Conservation (phyloP, 2,329 filamentous ascomycete genomes). For the Penicillium aurantiogriseum region DNA sequence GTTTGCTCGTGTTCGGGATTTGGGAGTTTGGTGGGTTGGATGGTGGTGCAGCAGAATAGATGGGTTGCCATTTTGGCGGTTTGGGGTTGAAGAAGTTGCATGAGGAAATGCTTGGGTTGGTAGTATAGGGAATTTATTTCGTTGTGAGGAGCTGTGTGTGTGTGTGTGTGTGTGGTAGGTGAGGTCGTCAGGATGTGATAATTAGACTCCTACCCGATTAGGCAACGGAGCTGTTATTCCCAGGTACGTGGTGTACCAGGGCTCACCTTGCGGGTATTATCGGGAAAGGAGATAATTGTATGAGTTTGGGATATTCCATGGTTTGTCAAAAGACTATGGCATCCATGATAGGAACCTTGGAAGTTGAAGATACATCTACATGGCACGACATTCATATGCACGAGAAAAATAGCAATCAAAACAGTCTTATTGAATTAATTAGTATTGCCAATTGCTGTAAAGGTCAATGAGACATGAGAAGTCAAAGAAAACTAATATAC, state of each 20-base stretch:
- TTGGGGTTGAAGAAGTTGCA: background rate
- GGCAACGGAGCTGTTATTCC: background rate
- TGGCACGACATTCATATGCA: no score
- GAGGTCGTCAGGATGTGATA: slow-evolving; percentile 2
- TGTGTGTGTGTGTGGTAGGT: background rate
- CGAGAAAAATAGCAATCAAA: background rate
- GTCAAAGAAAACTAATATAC: slow-evolving; percentile 16
- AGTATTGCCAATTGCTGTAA: background rate
- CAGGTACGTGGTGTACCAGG: background rate
- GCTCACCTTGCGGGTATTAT: background rate
- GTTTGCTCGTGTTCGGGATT: background rate
- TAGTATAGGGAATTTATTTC: background rate
- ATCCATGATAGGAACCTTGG: no score
- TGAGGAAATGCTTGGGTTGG: background rate
- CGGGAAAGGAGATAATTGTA: background rate
- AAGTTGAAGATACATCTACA: no score
- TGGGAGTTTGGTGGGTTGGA: background rate
- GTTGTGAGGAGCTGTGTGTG: no score
- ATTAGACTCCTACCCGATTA: background rate
- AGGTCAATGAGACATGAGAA: background rate
- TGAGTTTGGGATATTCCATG: background rate
- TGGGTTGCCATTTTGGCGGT: background rate
- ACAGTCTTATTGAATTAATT: background rate
- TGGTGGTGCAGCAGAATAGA: background rate
- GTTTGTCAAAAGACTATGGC: no score